A percentile compares a stretch with the other conserved stretches of the same genome.
phyloP scores from a whole-genome alignment of 164 flowering plant genomes.

The Umbilicus rupestris region DNA sequence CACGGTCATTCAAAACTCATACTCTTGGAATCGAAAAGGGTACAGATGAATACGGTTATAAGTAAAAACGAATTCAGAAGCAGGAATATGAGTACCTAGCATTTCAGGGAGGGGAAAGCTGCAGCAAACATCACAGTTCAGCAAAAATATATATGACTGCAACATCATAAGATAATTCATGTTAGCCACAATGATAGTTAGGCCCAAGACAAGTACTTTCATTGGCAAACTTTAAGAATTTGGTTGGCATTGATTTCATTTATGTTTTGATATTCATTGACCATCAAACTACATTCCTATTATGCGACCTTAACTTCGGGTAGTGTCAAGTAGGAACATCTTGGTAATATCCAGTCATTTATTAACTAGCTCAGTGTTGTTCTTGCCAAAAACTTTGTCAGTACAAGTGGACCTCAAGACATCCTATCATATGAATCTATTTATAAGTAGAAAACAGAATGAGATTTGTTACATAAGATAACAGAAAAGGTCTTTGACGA shows the following conservation, averaged over 20 bases:
- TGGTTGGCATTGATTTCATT: background rate
- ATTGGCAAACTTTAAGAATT: background rate
- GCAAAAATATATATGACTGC: constrained; percentile 88
- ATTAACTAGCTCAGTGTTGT: too few relatives aligned
- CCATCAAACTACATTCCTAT: too few relatives aligned
- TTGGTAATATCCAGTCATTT: too few relatives aligned
- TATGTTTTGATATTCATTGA: too few relatives aligned
- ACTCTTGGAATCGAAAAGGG: background rate
- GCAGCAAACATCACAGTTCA: constrained; percentile 95
- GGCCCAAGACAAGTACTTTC: background rate
- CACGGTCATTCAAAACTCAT: background rate
- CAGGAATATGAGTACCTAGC: constrained; percentile 52
- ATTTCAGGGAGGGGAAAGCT: constrained; percentile 87
- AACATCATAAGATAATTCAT: constrained; percentile 11
- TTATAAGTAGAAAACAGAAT: background rate
- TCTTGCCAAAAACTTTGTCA: background rate
- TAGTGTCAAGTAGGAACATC: too few relatives aligned
- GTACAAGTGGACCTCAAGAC: background rate
- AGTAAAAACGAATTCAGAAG: background rate
- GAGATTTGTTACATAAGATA: background rate
- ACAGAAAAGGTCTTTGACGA: too few relatives aligned
- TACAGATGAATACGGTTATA: background rate
- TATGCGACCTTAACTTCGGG: too few relatives aligned
- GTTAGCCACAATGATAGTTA: background rate
- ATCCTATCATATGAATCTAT: background rate